Evolutionary conservation across 108 stramenopile genomes (phyloP).

Genomic region (Parmales sp.): DNA sequence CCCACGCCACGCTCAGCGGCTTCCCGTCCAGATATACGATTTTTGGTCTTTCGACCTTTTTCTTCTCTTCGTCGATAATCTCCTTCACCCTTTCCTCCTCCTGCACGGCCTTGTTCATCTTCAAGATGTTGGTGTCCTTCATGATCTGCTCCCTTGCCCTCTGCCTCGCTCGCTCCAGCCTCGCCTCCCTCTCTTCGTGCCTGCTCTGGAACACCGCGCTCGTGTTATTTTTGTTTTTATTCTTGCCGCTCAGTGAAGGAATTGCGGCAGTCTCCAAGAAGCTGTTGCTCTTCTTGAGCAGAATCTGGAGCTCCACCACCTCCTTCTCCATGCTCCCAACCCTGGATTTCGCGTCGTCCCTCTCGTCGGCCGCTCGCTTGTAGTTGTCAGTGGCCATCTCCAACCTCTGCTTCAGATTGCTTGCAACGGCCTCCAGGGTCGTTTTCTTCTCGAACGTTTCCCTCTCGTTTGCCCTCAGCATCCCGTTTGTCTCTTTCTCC

Average conservation of each 20-base stretch:
- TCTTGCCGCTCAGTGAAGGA: too few relatives aligned
- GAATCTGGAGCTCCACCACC: background rate
- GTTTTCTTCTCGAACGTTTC: constrained; percentile 5
- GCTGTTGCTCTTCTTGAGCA: background rate
- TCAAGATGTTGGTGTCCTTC: background rate
- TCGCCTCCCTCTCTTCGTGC: constrained; percentile 1
- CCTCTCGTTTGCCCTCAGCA: background rate
- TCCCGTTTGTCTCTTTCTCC: background rate
- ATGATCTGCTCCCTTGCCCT: constrained; percentile 5
- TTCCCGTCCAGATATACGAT: background rate
- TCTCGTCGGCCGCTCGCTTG: background rate
- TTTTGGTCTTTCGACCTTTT: background rate
- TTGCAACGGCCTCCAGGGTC: constrained; percentile 5
- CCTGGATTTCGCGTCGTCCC: background rate
- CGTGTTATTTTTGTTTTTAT: background rate
- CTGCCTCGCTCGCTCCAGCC: constrained; percentile 5
- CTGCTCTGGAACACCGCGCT: background rate
- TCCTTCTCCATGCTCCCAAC: background rate
- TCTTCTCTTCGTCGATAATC: background rate
- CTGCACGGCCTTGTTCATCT: too few relatives aligned
- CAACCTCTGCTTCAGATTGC: background rate
- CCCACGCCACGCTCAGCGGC: background rate
- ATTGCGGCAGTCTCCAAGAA: background rate
- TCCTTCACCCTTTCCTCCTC: background rate
- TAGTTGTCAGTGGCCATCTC: background rate